Evolutionary conservation across 257 asterid species (phyloP).

Genomic region (Scutellaria galericulata): DNA sequence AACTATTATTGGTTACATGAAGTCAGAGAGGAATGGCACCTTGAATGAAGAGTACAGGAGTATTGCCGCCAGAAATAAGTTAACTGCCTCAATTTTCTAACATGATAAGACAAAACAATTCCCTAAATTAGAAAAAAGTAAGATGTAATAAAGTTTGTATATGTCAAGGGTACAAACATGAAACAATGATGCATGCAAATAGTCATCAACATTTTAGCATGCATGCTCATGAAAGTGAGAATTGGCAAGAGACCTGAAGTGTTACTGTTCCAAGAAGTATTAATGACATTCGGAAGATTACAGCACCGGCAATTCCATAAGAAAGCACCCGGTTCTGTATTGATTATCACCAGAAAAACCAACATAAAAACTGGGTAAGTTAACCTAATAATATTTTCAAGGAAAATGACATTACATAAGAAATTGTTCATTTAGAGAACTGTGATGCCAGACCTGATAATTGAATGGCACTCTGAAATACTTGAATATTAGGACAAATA

Average conservation of each 20-base stretch:
- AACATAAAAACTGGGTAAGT: slow-evolving; percentile 6
- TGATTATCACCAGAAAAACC: slow-evolving; percentile 33
- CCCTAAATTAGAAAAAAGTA: slow-evolving; percentile 29
- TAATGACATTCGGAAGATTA: slow-evolving; percentile 76
- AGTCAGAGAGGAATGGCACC: slow-evolving; percentile 53
- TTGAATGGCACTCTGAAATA: slow-evolving; percentile 85
- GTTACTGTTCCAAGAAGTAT: slow-evolving; percentile 97
- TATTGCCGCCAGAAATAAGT: slow-evolving; percentile 46
- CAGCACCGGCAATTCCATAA: slow-evolving; percentile 96
- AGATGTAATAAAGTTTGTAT: slow-evolving; percentile 20
- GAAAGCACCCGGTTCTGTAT: slow-evolving; percentile 85
- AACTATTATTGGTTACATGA: slow-evolving; percentile 18
- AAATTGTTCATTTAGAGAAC: slow-evolving; percentile 28
- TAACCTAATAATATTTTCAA: neutral
- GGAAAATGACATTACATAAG: slow-evolving; percentile 28
- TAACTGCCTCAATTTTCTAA: slow-evolving; percentile 34
- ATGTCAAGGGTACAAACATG: slow-evolving; percentile 16
- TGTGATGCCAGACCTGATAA: slow-evolving; percentile 71
- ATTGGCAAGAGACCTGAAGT: slow-evolving; percentile 71
- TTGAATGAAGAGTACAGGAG: slow-evolving; percentile 91
- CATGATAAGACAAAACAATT: slow-evolving; percentile 29
- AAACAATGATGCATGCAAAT: slow-evolving; percentile 17
- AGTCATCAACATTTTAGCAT: slow-evolving; percentile 28
- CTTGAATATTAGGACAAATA: slow-evolving; percentile 89
- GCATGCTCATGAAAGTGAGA: slow-evolving; percentile 21